phyloP scores from a whole-genome alignment of 768 basidiomycete species.

The Rhizopogon vesiculosus region DNA sequence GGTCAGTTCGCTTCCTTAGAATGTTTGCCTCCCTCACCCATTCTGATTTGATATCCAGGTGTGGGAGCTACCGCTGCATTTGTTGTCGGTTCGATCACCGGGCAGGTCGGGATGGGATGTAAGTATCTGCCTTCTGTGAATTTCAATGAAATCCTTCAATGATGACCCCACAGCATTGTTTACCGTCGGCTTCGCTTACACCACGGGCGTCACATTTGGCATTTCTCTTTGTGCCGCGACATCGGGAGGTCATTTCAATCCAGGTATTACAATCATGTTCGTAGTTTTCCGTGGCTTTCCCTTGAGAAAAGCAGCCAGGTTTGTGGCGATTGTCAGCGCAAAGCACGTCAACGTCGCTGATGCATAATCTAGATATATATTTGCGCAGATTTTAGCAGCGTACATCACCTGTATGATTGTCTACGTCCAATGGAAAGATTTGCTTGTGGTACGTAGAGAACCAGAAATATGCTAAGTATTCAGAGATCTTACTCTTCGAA shows the following conservation, averaged over 20 bases:
- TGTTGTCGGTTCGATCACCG: constrained; percentile 41
- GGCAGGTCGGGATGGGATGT: constrained; percentile 45
- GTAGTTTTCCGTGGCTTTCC: constrained; percentile 55
- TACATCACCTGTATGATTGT: constrained; percentile 57
- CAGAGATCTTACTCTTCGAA: constrained; percentile 20
- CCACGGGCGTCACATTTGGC: constrained; percentile 56
- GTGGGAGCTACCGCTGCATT: constrained; percentile 51
- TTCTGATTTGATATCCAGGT: constrained; percentile 27
- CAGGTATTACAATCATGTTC: constrained; percentile 52
- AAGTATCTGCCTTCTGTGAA: constrained; percentile 17
- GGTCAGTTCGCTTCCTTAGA: constrained; percentile 25
- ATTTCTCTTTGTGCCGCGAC: constrained; percentile 45
- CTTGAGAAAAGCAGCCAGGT: constrained; percentile 46
- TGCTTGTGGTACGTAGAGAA: constrained; percentile 35
- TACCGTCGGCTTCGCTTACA: constrained; percentile 56
- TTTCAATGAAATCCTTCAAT: neutral
- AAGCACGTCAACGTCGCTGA: constrained; percentile 6
- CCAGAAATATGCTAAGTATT: constrained; percentile 18
- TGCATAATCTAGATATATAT: constrained; percentile 45
- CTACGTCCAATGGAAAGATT: constrained; percentile 58
- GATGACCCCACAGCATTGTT: constrained; percentile 37
- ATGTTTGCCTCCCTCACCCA: constrained; percentile 23
- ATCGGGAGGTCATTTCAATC: constrained; percentile 65
- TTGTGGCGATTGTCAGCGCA: constrained; percentile 11
- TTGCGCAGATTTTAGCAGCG: constrained; percentile 61